Conservation (phyloP, 257 asterid genomes). For the Jaltomata sinuosa region DNA sequence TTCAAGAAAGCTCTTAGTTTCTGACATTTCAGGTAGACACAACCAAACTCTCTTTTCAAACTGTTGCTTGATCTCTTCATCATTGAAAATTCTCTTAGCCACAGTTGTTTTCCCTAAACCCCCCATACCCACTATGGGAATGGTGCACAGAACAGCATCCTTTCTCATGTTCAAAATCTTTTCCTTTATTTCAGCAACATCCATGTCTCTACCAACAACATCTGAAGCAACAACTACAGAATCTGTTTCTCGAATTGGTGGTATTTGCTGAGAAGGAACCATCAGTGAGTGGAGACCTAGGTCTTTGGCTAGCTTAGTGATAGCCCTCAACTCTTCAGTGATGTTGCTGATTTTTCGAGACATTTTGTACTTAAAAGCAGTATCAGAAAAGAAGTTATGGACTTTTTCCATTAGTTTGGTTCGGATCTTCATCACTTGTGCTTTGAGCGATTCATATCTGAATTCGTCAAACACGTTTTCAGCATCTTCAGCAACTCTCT, state of each 20-base stretch:
- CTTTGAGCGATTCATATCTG: conserved; percentile 2
- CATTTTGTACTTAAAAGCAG: background rate
- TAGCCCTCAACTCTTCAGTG: background rate
- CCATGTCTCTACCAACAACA: background rate
- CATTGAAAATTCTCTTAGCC: background rate
- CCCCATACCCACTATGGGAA: conserved; percentile 7
- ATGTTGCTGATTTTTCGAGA: conserved; percentile 1
- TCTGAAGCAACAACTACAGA: background rate
- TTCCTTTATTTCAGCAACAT: background rate
- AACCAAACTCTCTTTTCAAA: conserved; percentile 14
- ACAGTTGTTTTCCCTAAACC: conserved; percentile 15
- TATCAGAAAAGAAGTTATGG: background rate
- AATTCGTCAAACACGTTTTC: conserved; percentile 9
- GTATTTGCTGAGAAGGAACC: background rate
- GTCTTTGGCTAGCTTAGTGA: background rate
- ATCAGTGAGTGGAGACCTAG: background rate
- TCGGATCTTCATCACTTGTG: background rate
- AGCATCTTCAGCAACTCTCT: conserved; percentile 2
- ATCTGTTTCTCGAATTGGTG: background rate
- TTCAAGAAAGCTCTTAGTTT: conserved; percentile 3
- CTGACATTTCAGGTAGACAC: conserved; percentile 8
- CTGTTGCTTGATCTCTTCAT: background rate
- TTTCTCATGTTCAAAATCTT: background rate
- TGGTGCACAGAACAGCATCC: background rate
- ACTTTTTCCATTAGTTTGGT: background rate